These are phyloP conservation scores for Alternaria brassicae DNA, from an alignment of 2,329 filamentous ascomycete species.

Conservation along the genomic window DNA sequence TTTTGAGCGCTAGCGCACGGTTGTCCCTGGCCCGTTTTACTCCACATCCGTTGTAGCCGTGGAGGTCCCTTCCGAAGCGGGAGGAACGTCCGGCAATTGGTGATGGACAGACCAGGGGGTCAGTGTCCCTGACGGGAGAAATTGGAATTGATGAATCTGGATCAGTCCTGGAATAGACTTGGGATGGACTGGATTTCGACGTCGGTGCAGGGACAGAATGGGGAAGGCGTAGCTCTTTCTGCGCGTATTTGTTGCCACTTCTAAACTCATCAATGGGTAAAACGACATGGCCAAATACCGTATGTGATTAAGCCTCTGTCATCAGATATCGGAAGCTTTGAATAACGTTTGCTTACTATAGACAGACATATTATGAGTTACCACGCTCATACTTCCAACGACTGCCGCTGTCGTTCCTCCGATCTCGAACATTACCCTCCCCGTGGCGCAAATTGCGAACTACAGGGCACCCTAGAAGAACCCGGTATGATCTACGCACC, in stretches of 20 bases:
- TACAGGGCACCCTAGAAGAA: slow-evolving; percentile 1
- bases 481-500: slow-evolving; percentile 9
- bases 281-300: not conserved
- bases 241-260: not conserved
- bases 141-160: not conserved
- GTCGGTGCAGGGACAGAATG: slow-evolving; percentile 6
- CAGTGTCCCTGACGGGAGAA: slow-evolving; percentile 9
- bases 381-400: not conserved
- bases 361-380: not conserved
- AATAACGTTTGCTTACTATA: not conserved
- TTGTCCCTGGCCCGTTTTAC: slow-evolving; percentile 12
- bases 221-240: slow-evolving; percentile 4
- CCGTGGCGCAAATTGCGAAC: slow-evolving; percentile 7
- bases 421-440: not conserved
- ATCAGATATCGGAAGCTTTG: no score
- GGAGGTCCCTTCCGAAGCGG: slow-evolving; percentile 13
- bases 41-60: slow-evolving; percentile 4
- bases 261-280: not conserved
- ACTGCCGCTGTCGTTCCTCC: not conserved
- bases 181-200: not conserved
- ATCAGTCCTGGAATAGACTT: not conserved
- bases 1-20: not conserved
- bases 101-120: slow-evolving; percentile 7
- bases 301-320: not conserved
- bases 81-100: slow-evolving; percentile 11